A percentile compares a stretch with the other conserved stretches of the same genome.
phyloP scores from a whole-genome alignment of 129 eudicot species.

The Kitagawia praeruptora region DNA sequence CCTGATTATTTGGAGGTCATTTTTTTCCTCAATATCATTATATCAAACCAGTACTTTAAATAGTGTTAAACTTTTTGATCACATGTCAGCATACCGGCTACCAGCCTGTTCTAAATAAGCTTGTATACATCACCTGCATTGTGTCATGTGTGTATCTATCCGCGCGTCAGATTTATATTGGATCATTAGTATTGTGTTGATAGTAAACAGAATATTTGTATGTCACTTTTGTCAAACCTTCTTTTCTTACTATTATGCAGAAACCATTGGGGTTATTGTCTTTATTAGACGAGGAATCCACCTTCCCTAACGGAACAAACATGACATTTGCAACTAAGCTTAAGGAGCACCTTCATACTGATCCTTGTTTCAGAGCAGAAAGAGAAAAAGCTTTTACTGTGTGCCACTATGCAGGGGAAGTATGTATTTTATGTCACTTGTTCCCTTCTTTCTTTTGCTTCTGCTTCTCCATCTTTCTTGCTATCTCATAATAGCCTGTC shows the following conservation, averaged over 20 bases:
- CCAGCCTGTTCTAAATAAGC: not conserved
- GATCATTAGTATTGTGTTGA: not conserved
- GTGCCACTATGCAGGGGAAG: slow-evolving; percentile 97
- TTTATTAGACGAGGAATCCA: slow-evolving; percentile 89
- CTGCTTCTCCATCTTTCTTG: not conserved
- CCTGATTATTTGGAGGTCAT: not conserved
- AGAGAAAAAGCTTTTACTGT: slow-evolving; percentile 78
- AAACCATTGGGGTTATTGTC: slow-evolving; percentile 90
- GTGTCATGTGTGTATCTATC: not conserved
- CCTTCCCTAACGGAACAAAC: slow-evolving; percentile 90
- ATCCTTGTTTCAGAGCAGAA: slow-evolving; percentile 85
- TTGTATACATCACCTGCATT: not conserved
- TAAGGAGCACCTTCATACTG: slow-evolving; percentile 60
- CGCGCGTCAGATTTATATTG: not conserved
- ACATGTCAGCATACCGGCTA: not conserved
- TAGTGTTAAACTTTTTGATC: not conserved
- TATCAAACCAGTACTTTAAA: not conserved
- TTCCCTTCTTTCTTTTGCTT: not conserved
- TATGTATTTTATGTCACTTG: slow-evolving; percentile 21
- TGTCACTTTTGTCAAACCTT: slow-evolving; percentile 3
- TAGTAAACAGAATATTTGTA: not conserved
- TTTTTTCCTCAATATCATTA: not conserved
- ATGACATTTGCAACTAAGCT: slow-evolving; percentile 80
- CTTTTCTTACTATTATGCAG: slow-evolving; percentile 38
- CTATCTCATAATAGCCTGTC: slow-evolving; percentile 1